Percentiles rank a stretch among this genome's conserved stretches.
Evolutionary conservation across 2,329 filamentous ascomycete species (phyloP).

Genomic region (Fusarium praegraminearum): DNA sequence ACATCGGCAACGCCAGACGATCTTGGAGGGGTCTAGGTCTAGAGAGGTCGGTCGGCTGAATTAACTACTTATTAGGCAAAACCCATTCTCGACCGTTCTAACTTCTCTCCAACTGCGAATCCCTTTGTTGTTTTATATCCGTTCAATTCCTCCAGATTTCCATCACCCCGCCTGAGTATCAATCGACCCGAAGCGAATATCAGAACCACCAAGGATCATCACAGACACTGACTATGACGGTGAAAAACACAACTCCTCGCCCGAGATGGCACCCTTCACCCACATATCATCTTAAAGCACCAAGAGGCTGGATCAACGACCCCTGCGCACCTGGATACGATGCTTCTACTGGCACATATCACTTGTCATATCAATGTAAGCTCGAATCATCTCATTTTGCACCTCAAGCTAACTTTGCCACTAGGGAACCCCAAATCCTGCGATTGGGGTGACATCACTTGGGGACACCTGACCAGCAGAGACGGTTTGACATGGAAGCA

Average conservation of each 20-base stretch:
- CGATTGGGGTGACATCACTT: constrained; percentile 57
- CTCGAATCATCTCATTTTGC: accelerated
- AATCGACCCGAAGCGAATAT: neutral
- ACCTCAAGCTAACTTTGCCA: neutral
- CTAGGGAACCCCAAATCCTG: constrained; percentile 53
- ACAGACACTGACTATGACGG: constrained; percentile 14
- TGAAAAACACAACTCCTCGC: constrained; percentile 15
- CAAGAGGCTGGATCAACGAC: constrained; percentile 44
- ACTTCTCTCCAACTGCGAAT: too few species aligned
- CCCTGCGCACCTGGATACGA: constrained; percentile 44
- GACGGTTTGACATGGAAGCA: constrained; percentile 59
- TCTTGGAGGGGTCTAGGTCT: constrained; percentile 9
- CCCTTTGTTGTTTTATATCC: constrained; percentile 4
- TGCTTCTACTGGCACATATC: constrained; percentile 38
- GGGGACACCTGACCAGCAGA: constrained; percentile 64
- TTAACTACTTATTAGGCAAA: constrained; percentile 40
- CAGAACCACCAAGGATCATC: neutral
- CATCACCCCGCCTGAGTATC: neutral
- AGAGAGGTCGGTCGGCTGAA: constrained; percentile 31
- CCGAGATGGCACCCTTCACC: constrained; percentile 36
- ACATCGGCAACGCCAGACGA: constrained; percentile 9
- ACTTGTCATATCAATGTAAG: constrained; percentile 46
- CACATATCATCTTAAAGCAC: constrained; percentile 42
- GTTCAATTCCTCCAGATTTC: neutral
- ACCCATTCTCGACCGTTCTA: constrained; percentile 1